A percentile compares a stretch with the other conserved stretches of the same genome.
Conservation (phyloP, 148 eudicot species). For the Silene latifolia region DNA sequence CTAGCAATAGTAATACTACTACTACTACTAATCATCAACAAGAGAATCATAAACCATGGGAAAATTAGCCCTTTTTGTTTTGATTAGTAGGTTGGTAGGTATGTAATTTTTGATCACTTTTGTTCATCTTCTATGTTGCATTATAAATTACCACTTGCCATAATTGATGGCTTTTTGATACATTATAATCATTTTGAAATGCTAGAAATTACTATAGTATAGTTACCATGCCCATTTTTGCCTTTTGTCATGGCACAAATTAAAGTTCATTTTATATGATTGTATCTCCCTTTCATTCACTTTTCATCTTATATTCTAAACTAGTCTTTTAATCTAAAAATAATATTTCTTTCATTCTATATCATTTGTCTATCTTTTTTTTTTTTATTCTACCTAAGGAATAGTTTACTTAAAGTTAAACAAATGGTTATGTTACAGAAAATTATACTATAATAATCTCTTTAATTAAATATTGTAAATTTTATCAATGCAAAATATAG, state of each 20-base stretch:
- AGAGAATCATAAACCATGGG: conserved; percentile 43
- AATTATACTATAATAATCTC: too few species aligned
- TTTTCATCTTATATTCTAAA: conserved; percentile 11
- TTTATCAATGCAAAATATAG: too few species aligned
- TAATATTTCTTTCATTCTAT: too few species aligned
- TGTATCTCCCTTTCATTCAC: conserved; percentile 7
- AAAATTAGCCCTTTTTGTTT: conserved; percentile 20
- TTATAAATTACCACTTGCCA: conserved; percentile 7
- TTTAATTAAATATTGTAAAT: too few species aligned
- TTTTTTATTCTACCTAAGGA: too few species aligned
- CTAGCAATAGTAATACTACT: neutral
- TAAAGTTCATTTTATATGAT: neutral
- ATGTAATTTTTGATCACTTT: neutral
- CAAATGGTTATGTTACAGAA: too few species aligned
- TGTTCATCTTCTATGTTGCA: neutral
- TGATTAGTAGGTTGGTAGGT: conserved; percentile 5
- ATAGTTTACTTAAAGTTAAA: too few species aligned
- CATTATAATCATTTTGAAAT: neutral
- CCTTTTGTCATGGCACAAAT: conserved; percentile 20
- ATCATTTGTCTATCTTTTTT: too few species aligned
- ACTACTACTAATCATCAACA: conserved; percentile 25
- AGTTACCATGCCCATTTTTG: conserved; percentile 16
- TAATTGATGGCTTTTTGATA: conserved; percentile 21
- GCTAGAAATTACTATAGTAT: conserved; percentile 11
- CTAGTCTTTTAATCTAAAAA: neutral